Evolutionary conservation across 805 yeast species (phyloP).

Genomic region (Kluyveromyces starmeri): DNA sequence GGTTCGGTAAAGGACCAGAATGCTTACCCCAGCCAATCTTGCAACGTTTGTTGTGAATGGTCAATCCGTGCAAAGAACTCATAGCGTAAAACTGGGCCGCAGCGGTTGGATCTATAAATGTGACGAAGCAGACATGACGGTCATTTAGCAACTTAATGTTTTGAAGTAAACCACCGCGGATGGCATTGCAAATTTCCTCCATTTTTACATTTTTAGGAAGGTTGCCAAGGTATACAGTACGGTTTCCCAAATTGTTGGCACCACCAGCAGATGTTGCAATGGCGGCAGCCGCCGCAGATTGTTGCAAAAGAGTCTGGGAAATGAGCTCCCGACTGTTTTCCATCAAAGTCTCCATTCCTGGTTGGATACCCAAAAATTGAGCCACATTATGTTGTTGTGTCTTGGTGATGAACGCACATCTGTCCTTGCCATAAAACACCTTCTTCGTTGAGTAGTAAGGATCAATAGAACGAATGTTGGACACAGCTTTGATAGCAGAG

Average conservation of each 20-base stretch:
- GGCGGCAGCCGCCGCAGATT: constrained; percentile 96
- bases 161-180: constrained; percentile 89
- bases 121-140: constrained; percentile 86
- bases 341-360: constrained; percentile 75
- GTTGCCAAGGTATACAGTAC: constrained; percentile 88
- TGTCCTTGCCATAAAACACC: constrained; percentile 86
- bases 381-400: constrained; percentile 97
- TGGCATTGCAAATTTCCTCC: constrained; percentile 93
- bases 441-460: constrained; percentile 68
- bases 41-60: constrained; percentile 76
- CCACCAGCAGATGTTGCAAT: constrained; percentile 95
- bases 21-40: constrained; percentile 98
- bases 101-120: constrained; percentile 93
- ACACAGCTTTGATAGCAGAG: constrained; percentile 80
- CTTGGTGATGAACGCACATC: constrained; percentile 90
- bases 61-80: constrained; percentile 82
- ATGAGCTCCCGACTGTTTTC: constrained; percentile 53
- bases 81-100: constrained; percentile 96
- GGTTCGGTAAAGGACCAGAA: constrained; percentile 83
- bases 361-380: constrained; percentile 83
- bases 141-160: constrained; percentile 72
- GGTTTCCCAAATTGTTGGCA: constrained; percentile 79
- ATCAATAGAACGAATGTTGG: constrained; percentile 52
- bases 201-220: constrained; percentile 80
- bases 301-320: constrained; percentile 76